These are phyloP conservation scores for Eucalyptus dawsonii DNA, from an alignment of 345 rosid genomes.

Conservation along the genomic window DNA sequence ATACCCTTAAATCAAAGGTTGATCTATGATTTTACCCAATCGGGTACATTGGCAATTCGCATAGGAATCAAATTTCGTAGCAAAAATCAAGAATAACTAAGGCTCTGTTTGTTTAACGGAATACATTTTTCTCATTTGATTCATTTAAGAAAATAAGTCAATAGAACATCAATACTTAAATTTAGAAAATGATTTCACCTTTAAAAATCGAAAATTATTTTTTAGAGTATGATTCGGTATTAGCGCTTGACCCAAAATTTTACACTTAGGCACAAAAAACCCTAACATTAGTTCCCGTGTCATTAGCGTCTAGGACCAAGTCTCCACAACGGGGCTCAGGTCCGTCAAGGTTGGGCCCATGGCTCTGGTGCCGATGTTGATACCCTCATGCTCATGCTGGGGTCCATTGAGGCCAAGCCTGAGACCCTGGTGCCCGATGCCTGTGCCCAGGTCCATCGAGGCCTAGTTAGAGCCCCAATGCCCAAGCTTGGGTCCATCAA, in stretches of 20 bases:
- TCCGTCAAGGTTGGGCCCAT: neutral
- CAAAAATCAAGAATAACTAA: neutral
- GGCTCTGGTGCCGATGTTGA: accelerated
- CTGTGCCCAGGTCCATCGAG: accelerated
- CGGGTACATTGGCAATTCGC: neutral
- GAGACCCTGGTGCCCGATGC: accelerated
- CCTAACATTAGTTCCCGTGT: neutral
- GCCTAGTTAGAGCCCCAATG: neutral
- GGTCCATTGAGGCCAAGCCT: neutral
- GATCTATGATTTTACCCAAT: neutral
- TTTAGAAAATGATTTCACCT: neutral
- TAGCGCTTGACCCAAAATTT: neutral
- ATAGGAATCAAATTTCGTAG: neutral
- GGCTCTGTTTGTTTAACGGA: neutral
- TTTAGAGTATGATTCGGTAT: too few species aligned
- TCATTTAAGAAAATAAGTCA: neutral
- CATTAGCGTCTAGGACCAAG: neutral
- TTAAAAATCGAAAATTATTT: too few species aligned
- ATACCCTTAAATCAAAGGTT: neutral
- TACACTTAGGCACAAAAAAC: neutral
- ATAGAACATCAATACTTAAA: neutral
- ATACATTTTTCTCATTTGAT: too few species aligned
- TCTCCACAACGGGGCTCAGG: accelerated
- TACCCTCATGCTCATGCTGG: accelerated
- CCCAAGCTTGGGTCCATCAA: neutral